Evolutionary conservation across 2,329 filamentous ascomycete species (phyloP).

Genomic region (Paecilomyces formosus): DNA sequence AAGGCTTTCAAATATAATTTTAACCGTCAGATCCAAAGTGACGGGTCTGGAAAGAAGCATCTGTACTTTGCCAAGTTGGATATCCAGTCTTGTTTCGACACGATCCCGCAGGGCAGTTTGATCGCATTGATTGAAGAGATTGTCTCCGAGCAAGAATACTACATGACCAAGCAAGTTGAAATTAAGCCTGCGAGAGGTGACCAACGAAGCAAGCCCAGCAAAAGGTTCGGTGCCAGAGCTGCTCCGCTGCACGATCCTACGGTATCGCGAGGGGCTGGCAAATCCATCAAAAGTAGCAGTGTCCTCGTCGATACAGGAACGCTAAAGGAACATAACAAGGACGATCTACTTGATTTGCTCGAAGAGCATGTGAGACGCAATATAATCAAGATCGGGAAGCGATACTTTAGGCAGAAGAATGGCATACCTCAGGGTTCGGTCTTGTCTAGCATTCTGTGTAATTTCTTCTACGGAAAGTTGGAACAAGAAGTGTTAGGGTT

Average conservation of each 20-base stretch:
- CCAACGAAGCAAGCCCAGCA: slow-evolving; percentile 17
- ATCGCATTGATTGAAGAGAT: slow-evolving; percentile 56
- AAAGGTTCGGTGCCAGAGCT: slow-evolving; percentile 50
- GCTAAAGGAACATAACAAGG: slow-evolving; percentile 50
- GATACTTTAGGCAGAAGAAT: slow-evolving; percentile 75
- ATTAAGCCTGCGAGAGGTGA: slow-evolving; percentile 45
- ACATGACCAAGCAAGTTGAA: slow-evolving; percentile 66
- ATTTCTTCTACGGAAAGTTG: slow-evolving; percentile 89
- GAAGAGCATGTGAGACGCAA: slow-evolving; percentile 76
- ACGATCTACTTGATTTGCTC: slow-evolving; percentile 61
- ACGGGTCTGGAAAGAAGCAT: slow-evolving; percentile 22
- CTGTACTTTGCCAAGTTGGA: slow-evolving; percentile 91
- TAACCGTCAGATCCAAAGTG: slow-evolving; percentile 1
- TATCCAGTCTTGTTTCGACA: slow-evolving; percentile 88
- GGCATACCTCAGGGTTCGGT: slow-evolving; percentile 94
- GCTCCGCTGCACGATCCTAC: slow-evolving; percentile 34
- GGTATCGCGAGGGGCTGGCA: slow-evolving; percentile 36
- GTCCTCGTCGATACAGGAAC: slow-evolving; percentile 68
- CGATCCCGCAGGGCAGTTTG: slow-evolving; percentile 75
- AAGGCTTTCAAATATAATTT: slow-evolving; percentile 55
- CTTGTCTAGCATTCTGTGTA: slow-evolving; percentile 79
- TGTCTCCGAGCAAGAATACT: slow-evolving; percentile 57
- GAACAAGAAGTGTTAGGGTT: slow-evolving; percentile 66
- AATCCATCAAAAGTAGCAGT: slow-evolving; percentile 50
- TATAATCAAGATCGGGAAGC: slow-evolving; percentile 80